phyloP scores from a whole-genome alignment of 2,329 filamentous ascomycete species.

The Amesomyces nigricolor region DNA sequence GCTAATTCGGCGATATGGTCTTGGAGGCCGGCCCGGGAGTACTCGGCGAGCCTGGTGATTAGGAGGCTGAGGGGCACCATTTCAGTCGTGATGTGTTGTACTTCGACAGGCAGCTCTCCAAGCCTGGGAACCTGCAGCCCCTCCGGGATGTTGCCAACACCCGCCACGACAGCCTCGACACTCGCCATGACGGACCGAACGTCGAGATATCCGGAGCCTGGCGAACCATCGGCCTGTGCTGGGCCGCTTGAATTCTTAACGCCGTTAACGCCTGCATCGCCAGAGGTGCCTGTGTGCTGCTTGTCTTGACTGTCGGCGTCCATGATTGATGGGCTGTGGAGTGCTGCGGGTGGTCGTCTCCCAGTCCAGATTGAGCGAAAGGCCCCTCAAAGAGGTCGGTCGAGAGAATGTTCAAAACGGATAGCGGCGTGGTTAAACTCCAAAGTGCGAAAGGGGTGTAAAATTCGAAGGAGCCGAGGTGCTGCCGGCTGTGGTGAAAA shows the following conservation, averaged over 20 bases:
- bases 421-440: no score
- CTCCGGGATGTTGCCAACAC: constrained; percentile 18
- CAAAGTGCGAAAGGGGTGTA: background rate
- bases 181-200: no score
- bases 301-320: constrained; percentile 45
- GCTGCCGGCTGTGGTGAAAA: no score
- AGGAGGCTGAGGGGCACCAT: constrained; percentile 73
- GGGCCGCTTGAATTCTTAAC: constrained; percentile 35
- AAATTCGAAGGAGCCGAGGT: background rate
- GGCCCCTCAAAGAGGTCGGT: background rate
- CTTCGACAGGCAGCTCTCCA: constrained; percentile 56
- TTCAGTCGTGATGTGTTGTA: constrained; percentile 65
- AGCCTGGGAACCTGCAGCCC: constrained; percentile 36
- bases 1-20: constrained; percentile 66
- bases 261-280: constrained; percentile 41
- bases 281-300: constrained; percentile 51
- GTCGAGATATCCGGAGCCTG: constrained; percentile 15
- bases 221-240: constrained; percentile 26
- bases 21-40: constrained; percentile 71
- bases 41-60: constrained; percentile 73
- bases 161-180: constrained; percentile 19
- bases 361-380: constrained; percentile 1
- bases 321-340: constrained; percentile 26
- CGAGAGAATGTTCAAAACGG: background rate
- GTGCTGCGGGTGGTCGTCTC: constrained; percentile 9